Conservation (phyloP, 1,284 basidiomycete genomes). For the Exobasidium cylindrosporum region DNA sequence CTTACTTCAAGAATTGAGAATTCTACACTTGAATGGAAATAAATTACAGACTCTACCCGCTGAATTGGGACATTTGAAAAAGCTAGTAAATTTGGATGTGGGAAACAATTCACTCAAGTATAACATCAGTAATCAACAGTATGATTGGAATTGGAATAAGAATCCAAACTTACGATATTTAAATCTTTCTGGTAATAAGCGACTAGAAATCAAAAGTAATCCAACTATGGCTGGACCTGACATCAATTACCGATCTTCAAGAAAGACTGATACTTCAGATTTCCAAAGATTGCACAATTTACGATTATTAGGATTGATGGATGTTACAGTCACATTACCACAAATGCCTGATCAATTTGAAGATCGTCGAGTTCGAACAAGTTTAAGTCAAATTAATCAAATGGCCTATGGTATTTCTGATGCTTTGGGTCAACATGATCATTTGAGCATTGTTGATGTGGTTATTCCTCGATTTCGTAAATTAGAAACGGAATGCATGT, state of each 20-base stretch:
- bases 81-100: slow-evolving; percentile 80
- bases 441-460: slow-evolving; percentile 83
- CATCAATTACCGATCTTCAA: slow-evolving; percentile 25
- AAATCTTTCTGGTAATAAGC: slow-evolving; percentile 81
- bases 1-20: slow-evolving; percentile 40
- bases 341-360: slow-evolving; percentile 78
- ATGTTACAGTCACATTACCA: slow-evolving; percentile 75
- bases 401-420: slow-evolving; percentile 98
- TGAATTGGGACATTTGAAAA: slow-evolving; percentile 79
- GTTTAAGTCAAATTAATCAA: slow-evolving; percentile 80
- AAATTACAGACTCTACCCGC: slow-evolving; percentile 86
- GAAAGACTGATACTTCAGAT: slow-evolving; percentile 65
- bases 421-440: slow-evolving; percentile 66
- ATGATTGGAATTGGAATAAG: slow-evolving; percentile 99
- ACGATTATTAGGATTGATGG: slow-evolving; percentile 90
- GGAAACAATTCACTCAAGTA: slow-evolving; percentile 94
- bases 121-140: slow-evolving; percentile 97
- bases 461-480: slow-evolving; percentile 85
- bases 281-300: slow-evolving; percentile 81
- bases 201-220: slow-evolving; percentile 75
- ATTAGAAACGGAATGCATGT: slow-evolving; percentile 77
- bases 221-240: slow-evolving; percentile 47
- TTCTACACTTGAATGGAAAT: slow-evolving; percentile 88
- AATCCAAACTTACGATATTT: slow-evolving; percentile 88
- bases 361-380: slow-evolving; percentile 86